phyloP scores from a whole-genome alignment of 164 flowering plant genomes.

The Sextonia rubra region DNA sequence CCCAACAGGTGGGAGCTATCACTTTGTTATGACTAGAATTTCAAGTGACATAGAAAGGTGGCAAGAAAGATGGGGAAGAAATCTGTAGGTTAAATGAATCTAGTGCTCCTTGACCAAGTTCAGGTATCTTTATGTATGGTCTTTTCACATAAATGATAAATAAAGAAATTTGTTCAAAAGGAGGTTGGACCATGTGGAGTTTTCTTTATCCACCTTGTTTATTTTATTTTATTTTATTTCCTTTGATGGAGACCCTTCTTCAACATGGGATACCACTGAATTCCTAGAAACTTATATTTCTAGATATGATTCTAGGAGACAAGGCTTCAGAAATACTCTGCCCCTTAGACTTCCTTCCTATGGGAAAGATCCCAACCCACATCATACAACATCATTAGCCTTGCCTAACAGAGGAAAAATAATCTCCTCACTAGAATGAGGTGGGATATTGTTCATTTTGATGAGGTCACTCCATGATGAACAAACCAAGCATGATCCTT shows the following conservation, averaged over 20 bases:
- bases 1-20: background rate
- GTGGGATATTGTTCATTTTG: background rate
- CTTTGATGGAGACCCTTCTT: background rate
- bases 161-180: background rate
- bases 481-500: too few relatives aligned
- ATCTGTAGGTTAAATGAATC: background rate
- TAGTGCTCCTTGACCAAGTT: background rate
- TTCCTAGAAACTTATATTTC: background rate
- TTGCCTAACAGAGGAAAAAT: background rate
- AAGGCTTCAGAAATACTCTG: background rate
- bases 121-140: background rate
- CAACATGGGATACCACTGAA: background rate
- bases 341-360: background rate
- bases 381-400: background rate
- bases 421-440: background rate
- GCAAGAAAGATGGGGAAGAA: background rate
- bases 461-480: background rate
- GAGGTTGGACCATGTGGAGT: background rate
- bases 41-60: background rate
- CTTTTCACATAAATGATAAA: background rate
- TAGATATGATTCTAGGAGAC: background rate
- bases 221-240: too few relatives aligned
- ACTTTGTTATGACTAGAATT: background rate
- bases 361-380: background rate
- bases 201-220: background rate